A percentile compares a stretch with the other conserved stretches of the same genome.
phyloP scores from a whole-genome alignment of 345 rosid genomes.

The Brassica juncea region DNA sequence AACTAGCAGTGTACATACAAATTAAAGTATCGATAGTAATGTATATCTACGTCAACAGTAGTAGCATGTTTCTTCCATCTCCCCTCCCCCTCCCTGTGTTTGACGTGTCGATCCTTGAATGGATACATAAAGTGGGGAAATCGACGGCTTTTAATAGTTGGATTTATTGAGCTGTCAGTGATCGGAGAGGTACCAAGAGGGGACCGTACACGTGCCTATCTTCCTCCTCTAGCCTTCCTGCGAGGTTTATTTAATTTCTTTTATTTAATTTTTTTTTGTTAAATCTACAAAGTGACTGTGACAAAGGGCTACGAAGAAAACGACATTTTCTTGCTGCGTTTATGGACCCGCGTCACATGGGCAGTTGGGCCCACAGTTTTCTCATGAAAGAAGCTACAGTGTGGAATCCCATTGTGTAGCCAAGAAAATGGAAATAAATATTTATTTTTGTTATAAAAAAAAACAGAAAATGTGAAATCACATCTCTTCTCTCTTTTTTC shows the following conservation, averaged over 20 bases:
- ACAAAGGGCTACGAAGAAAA: slow-evolving; percentile 42
- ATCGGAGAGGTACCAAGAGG: slow-evolving; percentile 20
- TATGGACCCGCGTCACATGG: slow-evolving; percentile 45
- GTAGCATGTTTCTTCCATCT: slow-evolving; percentile 5
- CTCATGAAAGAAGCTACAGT: slow-evolving; percentile 23
- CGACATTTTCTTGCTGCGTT: slow-evolving; percentile 44
- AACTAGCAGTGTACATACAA: neutral
- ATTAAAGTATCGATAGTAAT: neutral
- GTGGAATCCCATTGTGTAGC: slow-evolving; percentile 32
- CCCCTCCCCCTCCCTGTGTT: neutral
- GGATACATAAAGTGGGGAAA: slow-evolving; percentile 28
- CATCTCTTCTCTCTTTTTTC: neutral
- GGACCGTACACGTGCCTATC: slow-evolving; percentile 38
- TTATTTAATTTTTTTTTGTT: neutral
- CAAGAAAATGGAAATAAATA: slow-evolving; percentile 1
- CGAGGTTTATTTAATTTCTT: slow-evolving; percentile 1
- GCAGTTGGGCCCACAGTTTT: slow-evolving; percentile 26
- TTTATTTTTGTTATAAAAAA: neutral
- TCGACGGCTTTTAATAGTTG: slow-evolving; percentile 31
- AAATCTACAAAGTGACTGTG: slow-evolving; percentile 28
- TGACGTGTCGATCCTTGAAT: slow-evolving; percentile 19
- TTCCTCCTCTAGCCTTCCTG: slow-evolving; percentile 26
- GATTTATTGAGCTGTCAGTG: slow-evolving; percentile 27
- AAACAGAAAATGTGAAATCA: slow-evolving; percentile 14
- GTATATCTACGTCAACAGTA: slow-evolving; percentile 27